Evolutionary conservation across 345 rosid species (phyloP).

Genomic region (Anacardium occidentale): DNA sequence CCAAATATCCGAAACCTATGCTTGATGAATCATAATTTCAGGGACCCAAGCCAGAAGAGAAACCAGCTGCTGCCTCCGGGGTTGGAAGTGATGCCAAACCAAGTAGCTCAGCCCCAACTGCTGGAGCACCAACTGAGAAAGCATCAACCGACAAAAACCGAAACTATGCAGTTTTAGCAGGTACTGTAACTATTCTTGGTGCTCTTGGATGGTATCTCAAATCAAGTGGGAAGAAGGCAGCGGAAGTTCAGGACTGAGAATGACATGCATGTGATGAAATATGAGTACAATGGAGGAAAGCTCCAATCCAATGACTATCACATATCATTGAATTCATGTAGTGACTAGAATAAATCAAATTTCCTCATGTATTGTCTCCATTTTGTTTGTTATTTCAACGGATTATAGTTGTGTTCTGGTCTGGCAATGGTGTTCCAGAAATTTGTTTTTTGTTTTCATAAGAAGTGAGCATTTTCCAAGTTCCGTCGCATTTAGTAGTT

Average conservation of each 20-base stretch:
- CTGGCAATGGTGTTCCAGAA: not conserved
- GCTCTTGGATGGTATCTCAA: constrained; percentile 90
- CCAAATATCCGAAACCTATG: not conserved
- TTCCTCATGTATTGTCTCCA: not conserved
- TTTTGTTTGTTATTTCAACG: not conserved
- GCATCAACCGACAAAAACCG: constrained; percentile 69
- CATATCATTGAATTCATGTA: not conserved
- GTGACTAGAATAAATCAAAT: constrained; percentile 19
- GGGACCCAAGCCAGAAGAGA: constrained; percentile 80
- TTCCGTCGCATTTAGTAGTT: not conserved
- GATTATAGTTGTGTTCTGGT: not conserved
- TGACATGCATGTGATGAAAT: not conserved
- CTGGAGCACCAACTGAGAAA: constrained; percentile 53
- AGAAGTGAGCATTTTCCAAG: not conserved
- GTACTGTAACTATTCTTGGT: constrained; percentile 52
- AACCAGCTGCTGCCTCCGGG: constrained; percentile 37
- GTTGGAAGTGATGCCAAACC: constrained; percentile 47
- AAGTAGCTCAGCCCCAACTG: constrained; percentile 37
- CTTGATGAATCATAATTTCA: constrained; percentile 19
- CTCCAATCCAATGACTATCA: not conserved
- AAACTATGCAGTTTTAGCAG: constrained; percentile 87
- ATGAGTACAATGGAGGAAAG: not conserved
- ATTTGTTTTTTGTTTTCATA: not conserved
- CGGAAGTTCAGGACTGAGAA: constrained; percentile 57
- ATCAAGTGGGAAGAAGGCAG: constrained; percentile 67